Evolutionary conservation across 805 yeast genomes (phyloP).

Genomic region (Lipomyces sp.): DNA sequence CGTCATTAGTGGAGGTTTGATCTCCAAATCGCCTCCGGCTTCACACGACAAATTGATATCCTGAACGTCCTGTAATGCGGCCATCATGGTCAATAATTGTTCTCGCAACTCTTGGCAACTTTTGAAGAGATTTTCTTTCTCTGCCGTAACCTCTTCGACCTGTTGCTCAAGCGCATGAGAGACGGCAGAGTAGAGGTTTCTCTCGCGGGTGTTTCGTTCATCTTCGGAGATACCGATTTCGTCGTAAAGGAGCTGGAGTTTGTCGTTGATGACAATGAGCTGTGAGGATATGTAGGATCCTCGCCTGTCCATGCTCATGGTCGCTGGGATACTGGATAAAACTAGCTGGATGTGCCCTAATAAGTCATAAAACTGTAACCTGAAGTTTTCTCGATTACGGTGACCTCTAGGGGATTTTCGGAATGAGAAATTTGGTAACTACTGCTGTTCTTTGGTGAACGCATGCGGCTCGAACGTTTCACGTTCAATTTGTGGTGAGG

Average conservation of each 20-base stretch:
- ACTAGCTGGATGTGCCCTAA: background rate
- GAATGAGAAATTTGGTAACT: background rate
- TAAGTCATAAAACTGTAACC: background rate
- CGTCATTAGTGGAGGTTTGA: constrained; percentile 39
- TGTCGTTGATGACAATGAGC: constrained; percentile 39
- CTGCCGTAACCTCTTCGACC: constrained; percentile 40
- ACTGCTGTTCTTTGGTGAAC: no score
- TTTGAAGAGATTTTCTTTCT: constrained; percentile 38
- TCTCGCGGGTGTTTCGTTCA: constrained; percentile 42
- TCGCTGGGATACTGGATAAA: background rate
- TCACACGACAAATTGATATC: constrained; percentile 21
- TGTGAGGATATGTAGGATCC: constrained; percentile 41
- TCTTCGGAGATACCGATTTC: constrained; percentile 38
- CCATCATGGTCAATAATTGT: constrained; percentile 38
- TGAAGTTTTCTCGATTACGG: background rate
- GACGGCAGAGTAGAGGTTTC: constrained; percentile 40
- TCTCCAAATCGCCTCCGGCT: constrained; percentile 31
- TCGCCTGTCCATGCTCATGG: constrained; percentile 23
- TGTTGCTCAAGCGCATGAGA: constrained; percentile 42
- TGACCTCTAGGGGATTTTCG: background rate
- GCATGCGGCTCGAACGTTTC: no score
- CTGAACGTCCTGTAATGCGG: constrained; percentile 35
- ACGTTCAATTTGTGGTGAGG: no score
- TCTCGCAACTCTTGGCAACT: constrained; percentile 38
- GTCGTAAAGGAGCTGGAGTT: constrained; percentile 41